Conservation (phyloP, 352 stramenopile genomes). For the Elongisporangium senticosum region DNA sequence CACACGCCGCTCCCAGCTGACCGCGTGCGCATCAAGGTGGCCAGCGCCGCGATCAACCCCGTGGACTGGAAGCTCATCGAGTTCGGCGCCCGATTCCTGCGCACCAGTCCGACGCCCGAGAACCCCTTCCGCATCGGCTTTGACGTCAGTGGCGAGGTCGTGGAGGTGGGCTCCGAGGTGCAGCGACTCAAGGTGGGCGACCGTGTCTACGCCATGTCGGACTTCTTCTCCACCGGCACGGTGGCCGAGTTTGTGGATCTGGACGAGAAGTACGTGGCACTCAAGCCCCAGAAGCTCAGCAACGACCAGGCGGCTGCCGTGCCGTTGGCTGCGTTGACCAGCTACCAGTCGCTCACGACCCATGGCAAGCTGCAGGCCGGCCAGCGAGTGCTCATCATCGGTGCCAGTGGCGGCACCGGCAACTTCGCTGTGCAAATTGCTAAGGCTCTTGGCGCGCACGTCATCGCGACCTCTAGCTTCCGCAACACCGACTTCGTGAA, state of each 20-base stretch:
- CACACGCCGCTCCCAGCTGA: constrained; percentile 12
- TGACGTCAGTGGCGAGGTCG: constrained; percentile 27
- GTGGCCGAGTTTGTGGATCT: constrained; percentile 37
- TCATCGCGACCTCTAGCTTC: constrained; percentile 29
- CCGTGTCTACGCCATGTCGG: constrained; percentile 20
- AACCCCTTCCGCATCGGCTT: constrained; percentile 27
- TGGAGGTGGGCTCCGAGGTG: constrained; percentile 23
- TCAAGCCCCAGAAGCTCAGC: constrained; percentile 33
- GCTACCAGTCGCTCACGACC: constrained; percentile 24
- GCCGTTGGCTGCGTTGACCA: constrained; percentile 21
- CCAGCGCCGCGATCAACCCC: constrained; percentile 26
- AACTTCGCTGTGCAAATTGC: constrained; percentile 53
- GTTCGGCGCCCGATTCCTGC: constrained; percentile 10
- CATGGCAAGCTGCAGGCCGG: constrained; percentile 23
- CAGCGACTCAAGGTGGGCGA: constrained; percentile 23
- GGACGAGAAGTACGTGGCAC: constrained; percentile 16
- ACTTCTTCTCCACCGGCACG: constrained; percentile 1
- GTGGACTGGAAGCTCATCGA: constrained; percentile 18
- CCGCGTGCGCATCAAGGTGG: constrained; percentile 28
- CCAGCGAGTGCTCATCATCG: constrained; percentile 40
- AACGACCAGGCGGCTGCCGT: constrained; percentile 30
- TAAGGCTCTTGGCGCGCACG: constrained; percentile 25
- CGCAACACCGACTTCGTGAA: constrained; percentile 38
- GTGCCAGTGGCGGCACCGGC: constrained; percentile 54
- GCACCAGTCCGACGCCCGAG: constrained; percentile 12